Percentiles rank a stretch among this genome's conserved stretches.
Conservation (phyloP, 305 asterid species). For the Fraxinus paxiana region DNA sequence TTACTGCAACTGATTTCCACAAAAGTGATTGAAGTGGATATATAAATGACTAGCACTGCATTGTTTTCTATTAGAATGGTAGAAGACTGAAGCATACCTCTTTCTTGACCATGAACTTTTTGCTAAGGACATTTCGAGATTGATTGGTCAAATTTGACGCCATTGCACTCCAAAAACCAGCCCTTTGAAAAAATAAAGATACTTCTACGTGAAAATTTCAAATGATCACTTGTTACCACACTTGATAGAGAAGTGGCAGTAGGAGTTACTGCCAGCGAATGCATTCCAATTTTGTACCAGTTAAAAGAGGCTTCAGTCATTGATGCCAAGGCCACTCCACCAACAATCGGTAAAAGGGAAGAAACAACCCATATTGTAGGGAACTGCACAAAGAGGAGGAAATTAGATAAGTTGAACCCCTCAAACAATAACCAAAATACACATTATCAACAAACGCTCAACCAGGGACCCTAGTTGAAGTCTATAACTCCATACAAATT, state of each 20-base stretch:
- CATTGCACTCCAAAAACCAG: slow-evolving; percentile 86
- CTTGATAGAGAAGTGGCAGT: neutral
- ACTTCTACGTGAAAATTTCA: slow-evolving; percentile 10
- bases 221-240: neutral
- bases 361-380: slow-evolving; percentile 84
- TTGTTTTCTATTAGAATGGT: neutral
- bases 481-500: neutral
- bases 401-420: neutral
- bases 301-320: slow-evolving; percentile 91
- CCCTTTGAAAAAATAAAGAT: slow-evolving; percentile 27
- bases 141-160: slow-evolving; percentile 67
- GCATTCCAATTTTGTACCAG: slow-evolving; percentile 48
- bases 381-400: slow-evolving; percentile 40
- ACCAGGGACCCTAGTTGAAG: neutral
- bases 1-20: neutral
- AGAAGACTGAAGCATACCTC: slow-evolving; percentile 28
- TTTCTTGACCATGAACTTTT: too few relatives aligned
- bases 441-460: neutral
- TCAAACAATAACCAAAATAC: neutral
- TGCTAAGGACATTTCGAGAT: slow-evolving; percentile 25
- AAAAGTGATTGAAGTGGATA: neutral
- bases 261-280: neutral
- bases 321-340: slow-evolving; percentile 93
- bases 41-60: neutral
- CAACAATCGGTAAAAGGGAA: slow-evolving; percentile 89